Conservation (phyloP, 1,139 yeast genomes). For the Candida tetrigidarum region DNA sequence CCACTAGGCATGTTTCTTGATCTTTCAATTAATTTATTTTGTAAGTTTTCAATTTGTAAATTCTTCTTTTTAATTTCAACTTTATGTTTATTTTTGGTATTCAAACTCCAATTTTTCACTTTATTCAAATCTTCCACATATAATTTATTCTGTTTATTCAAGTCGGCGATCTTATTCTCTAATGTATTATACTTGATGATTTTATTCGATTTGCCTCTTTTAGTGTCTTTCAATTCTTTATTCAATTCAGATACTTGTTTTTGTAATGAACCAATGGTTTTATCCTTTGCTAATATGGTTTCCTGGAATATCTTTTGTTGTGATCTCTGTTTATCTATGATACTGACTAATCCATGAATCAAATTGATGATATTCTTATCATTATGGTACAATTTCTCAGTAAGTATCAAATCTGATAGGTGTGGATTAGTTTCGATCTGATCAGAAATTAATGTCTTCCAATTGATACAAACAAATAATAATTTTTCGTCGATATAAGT, state of each 20-base stretch:
- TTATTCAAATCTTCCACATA: constrained; percentile 35
- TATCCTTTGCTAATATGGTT: constrained; percentile 34
- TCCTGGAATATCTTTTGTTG: constrained; percentile 40
- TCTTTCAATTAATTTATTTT: constrained; percentile 42
- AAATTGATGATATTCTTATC: constrained; percentile 49
- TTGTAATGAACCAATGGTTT: constrained; percentile 30
- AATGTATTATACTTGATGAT: constrained; percentile 24
- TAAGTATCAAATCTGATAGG: constrained; percentile 23
- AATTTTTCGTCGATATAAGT: constrained; percentile 41
- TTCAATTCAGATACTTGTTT: constrained; percentile 28
- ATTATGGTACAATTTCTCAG: constrained; percentile 41
- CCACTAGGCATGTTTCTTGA: constrained; percentile 35
- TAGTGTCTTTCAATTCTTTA: constrained; percentile 21
- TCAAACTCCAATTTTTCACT: constrained; percentile 33
- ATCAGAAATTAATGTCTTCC: constrained; percentile 30
- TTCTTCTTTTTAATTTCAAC: constrained; percentile 46
- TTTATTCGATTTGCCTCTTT: constrained; percentile 21
- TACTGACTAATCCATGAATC: constrained; percentile 43
- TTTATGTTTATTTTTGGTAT: constrained; percentile 41
- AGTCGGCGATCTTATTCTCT: constrained; percentile 23
- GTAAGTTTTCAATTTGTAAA: constrained; percentile 39
- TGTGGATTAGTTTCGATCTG: constrained; percentile 22
- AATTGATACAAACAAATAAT: constrained; percentile 39
- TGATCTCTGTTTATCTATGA: constrained; percentile 41
- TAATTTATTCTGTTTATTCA: constrained; percentile 29